Evolutionary conservation across 225 moss, liverwort and hornwort species (phyloP).

Genomic region (Pseudisothecium myosuroides): DNA sequence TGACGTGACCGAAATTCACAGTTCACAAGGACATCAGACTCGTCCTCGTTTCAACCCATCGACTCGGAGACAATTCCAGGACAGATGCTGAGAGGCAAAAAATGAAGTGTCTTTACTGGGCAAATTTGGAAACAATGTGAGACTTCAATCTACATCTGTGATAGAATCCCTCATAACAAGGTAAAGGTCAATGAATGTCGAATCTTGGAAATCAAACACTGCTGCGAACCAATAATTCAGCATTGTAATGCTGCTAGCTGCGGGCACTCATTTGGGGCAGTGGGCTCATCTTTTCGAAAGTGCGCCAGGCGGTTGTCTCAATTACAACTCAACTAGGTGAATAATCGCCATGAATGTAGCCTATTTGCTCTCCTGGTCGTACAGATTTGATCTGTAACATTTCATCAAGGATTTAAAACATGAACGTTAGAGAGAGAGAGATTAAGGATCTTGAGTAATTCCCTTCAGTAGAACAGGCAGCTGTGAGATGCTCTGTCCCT

Average conservation of each 20-base stretch:
- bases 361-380: conserved; percentile 59
- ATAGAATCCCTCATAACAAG: neutral
- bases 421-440: neutral
- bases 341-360: neutral
- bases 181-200: neutral
- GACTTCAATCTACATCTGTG: neutral
- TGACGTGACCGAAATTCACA: neutral
- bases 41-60: neutral
- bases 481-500: neutral
- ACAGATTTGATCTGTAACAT: conserved; percentile 24
- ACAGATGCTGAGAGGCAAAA: no score
- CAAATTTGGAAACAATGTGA: neutral
- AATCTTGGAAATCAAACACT: neutral
- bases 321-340: neutral
- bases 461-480: neutral
- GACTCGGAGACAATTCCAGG: neutral
- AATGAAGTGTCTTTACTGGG: neutral
- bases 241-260: no score
- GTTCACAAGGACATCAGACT: neutral
- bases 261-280: neutral
- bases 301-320: neutral
- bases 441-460: neutral
- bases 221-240: neutral
- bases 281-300: neutral
- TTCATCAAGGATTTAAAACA: conserved; percentile 23